phyloP scores from a whole-genome alignment of 305 asterid genomes.

The Euphrasia arctica region DNA sequence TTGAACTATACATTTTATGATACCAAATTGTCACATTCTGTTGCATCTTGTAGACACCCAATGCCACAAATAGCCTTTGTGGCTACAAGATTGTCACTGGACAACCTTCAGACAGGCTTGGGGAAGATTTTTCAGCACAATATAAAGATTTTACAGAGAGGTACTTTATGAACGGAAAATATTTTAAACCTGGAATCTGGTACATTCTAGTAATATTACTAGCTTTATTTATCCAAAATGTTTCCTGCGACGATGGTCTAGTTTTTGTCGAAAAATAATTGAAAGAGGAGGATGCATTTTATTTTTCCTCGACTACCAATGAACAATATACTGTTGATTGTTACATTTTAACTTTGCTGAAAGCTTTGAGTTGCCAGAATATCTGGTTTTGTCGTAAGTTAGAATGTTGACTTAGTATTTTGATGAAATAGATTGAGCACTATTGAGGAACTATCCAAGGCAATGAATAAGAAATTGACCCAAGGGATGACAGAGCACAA shows the following conservation, averaged over 20 bases:
- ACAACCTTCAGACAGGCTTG: conserved; percentile 97
- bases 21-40: not conserved
- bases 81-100: conserved; percentile 97
- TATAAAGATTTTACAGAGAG: conserved; percentile 88
- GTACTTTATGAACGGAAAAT: conserved; percentile 32
- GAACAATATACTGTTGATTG: not conserved
- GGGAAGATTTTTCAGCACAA: conserved; percentile 90
- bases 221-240: not conserved
- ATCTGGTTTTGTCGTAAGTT: conserved; percentile 1
- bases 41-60: conserved; percentile 61
- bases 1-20: conserved; percentile 12
- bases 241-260: no score
- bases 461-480: conserved; percentile 86
- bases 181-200: conserved; percentile 6
- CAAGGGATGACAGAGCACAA: conserved; percentile 96
- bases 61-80: conserved; percentile 90
- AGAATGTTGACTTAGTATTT: conserved; percentile 20
- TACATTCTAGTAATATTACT: not conserved
- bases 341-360: not conserved
- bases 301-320: not conserved
- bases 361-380: conserved; percentile 9
- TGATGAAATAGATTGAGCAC: conserved; percentile 68
- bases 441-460: conserved; percentile 68
- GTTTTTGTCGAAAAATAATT: no score
- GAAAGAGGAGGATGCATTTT: no score